A percentile compares a stretch with the other conserved stretches of the same genome.
Conservation (phyloP, 78 protist genomes). For the Monosiga brevicollis region DNA sequence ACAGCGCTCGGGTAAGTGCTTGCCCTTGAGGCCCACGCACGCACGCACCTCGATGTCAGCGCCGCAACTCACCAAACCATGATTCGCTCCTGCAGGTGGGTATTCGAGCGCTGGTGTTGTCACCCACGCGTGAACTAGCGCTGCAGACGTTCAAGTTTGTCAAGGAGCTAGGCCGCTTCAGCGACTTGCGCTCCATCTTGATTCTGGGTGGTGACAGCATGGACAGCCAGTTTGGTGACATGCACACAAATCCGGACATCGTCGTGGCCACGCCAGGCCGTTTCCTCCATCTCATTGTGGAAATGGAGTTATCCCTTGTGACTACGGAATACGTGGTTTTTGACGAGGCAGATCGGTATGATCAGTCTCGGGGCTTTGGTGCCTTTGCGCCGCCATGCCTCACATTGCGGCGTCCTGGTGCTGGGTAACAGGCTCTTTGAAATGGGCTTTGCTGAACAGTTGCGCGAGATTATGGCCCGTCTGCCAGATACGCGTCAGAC, state of each 20-base stretch:
- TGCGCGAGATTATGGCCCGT: slow-evolving; percentile 59
- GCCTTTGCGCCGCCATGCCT: too few relatives aligned
- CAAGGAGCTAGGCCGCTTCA: slow-evolving; percentile 52
- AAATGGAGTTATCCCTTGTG: slow-evolving; percentile 57
- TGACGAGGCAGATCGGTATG: slow-evolving; percentile 95
- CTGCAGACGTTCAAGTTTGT: slow-evolving; percentile 79
- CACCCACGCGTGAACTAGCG: slow-evolving; percentile 99
- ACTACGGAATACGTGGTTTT: slow-evolving; percentile 73
- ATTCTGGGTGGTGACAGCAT: slow-evolving; percentile 93
- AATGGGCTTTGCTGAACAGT: slow-evolving; percentile 88
- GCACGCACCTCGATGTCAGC: neutral
- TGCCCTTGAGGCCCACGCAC: neutral
- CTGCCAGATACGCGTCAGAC: slow-evolving; percentile 77
- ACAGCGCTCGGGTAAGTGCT: slow-evolving; percentile 21
- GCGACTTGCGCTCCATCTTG: slow-evolving; percentile 46
- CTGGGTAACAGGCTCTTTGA: slow-evolving; percentile 78
- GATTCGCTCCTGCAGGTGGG: slow-evolving; percentile 35
- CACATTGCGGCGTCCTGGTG: too few relatives aligned
- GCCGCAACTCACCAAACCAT: neutral
- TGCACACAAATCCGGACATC: slow-evolving; percentile 86
- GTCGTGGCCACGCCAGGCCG: slow-evolving; percentile 99
- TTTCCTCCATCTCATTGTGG: slow-evolving; percentile 72
- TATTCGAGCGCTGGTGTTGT: slow-evolving; percentile 74
- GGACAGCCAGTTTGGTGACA: slow-evolving; percentile 57
- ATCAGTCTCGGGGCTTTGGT: too few relatives aligned